Percentiles rank a stretch among this genome's conserved stretches.
phyloP scores from a whole-genome alignment of 2,329 filamentous ascomycete genomes.

The Trichoderma asperellum region DNA sequence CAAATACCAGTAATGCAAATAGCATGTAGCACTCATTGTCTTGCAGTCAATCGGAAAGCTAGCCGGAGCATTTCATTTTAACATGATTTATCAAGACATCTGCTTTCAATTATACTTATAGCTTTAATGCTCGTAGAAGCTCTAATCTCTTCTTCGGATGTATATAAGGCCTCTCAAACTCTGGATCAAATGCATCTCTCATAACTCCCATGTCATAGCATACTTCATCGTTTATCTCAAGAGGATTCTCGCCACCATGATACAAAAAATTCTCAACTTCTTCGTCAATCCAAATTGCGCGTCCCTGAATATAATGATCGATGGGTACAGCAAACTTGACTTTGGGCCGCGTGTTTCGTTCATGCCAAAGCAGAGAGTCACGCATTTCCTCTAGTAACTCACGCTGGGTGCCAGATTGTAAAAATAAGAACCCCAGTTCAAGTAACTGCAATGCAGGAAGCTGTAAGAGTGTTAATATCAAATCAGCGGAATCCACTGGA shows the following conservation, averaged over 20 bases:
- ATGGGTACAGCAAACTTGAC: neutral
- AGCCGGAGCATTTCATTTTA: no score
- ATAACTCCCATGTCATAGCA: neutral
- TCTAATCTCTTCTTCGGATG: no score
- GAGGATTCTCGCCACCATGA: neutral
- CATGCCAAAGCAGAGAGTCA: conserved; percentile 1
- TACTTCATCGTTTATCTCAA: no score
- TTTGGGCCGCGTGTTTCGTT: neutral
- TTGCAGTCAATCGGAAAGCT: no score
- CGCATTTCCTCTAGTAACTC: conserved; percentile 1
- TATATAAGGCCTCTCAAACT: neutral
- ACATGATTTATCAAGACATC: no score
- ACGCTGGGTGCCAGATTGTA: neutral
- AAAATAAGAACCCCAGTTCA: neutral
- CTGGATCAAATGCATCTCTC: neutral
- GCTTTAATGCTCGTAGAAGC: no score
- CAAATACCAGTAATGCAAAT: no score
- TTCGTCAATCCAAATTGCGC: conserved; percentile 4
- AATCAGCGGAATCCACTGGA: neutral
- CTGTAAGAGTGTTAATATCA: neutral
- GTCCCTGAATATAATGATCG: neutral
- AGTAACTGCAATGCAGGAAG: neutral
- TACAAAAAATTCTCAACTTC: neutral
- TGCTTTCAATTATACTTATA: no score
- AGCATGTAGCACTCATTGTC: no score